These are phyloP conservation scores for Lippia alba DNA, from an alignment of 305 asterid genomes.

Conservation along the genomic window DNA sequence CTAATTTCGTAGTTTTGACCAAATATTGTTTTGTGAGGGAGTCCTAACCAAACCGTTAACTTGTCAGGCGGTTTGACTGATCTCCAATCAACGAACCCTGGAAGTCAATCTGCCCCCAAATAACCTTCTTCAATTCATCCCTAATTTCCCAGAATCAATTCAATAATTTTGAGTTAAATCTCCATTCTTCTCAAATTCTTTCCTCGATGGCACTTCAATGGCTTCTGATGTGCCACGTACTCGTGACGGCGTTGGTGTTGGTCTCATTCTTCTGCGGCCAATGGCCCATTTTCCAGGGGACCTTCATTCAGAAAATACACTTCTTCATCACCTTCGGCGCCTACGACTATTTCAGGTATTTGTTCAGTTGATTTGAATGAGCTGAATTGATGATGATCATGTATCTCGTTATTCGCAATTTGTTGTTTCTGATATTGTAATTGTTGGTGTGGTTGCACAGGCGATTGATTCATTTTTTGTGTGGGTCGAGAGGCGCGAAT, in stretches of 20 bases:
- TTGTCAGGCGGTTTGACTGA: too few relatives aligned
- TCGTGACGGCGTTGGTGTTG: slow-evolving; percentile 70
- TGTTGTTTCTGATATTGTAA: slow-evolving; percentile 2
- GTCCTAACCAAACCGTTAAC: background rate
- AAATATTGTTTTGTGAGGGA: too few relatives aligned
- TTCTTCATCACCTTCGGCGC: slow-evolving; percentile 86
- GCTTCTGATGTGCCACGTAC: slow-evolving; percentile 84
- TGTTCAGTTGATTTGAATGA: background rate
- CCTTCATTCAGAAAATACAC: slow-evolving; percentile 78
- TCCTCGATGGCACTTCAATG: slow-evolving; percentile 72
- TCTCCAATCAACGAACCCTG: background rate
- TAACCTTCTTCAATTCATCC: background rate
- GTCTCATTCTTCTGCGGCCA: slow-evolving; percentile 93
- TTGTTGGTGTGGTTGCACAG: slow-evolving; percentile 51
- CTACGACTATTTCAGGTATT: slow-evolving; percentile 69
- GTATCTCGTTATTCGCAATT: background rate
- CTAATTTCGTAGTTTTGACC: background rate
- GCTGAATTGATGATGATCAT: slow-evolving; percentile 3
- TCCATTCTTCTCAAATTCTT: background rate
- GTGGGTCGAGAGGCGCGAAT: slow-evolving; percentile 72
- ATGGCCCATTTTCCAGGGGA: slow-evolving; percentile 95
- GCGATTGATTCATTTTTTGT: slow-evolving; percentile 62
- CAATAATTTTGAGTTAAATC: too few relatives aligned
- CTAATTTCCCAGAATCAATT: slow-evolving; percentile 5
- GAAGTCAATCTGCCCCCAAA: background rate